Evolutionary conservation across 257 asterid genomes (phyloP).

Genomic region (Verbascum thapsus): DNA sequence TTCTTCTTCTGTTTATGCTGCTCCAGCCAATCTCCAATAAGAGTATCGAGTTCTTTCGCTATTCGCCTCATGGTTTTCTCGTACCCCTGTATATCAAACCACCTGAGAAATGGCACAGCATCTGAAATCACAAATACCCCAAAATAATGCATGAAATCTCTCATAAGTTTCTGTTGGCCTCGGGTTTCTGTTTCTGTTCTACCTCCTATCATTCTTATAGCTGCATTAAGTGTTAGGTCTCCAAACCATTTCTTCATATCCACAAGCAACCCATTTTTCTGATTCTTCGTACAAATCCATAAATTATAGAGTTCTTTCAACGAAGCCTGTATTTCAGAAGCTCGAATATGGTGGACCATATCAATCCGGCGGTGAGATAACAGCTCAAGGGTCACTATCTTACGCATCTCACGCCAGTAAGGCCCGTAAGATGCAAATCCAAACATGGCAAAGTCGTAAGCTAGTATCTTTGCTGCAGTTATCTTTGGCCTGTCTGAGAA

Average conservation of each 20-base stretch:
- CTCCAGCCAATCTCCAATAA: slow-evolving; percentile 24
- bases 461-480: slow-evolving; percentile 18
- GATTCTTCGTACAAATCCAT: slow-evolving; percentile 1
- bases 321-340: slow-evolving; percentile 17
- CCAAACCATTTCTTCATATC: slow-evolving; percentile 37
- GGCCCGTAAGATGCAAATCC: slow-evolving; percentile 34
- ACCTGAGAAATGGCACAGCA: slow-evolving; percentile 23
- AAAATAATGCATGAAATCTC: slow-evolving; percentile 1
- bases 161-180: slow-evolving; percentile 1
- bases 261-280: slow-evolving; percentile 2
- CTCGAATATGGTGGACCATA: slow-evolving; percentile 14
- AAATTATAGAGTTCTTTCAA: neutral
- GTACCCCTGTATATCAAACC: slow-evolving; percentile 33
- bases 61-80: slow-evolving; percentile 21
- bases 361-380: slow-evolving; percentile 29
- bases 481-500: slow-evolving; percentile 31
- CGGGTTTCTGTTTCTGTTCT: slow-evolving; percentile 4
- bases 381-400: slow-evolving; percentile 36
- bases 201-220: slow-evolving; percentile 31
- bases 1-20: slow-evolving; percentile 19
- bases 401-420: slow-evolving; percentile 39
- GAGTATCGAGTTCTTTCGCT: slow-evolving; percentile 25
- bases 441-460: slow-evolving; percentile 33
- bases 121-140: slow-evolving; percentile 32
- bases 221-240: slow-evolving; percentile 22